Percentiles rank a stretch among this genome's conserved stretches.
These are phyloP conservation scores for Plenodomus tracheiphilus DNA, from an alignment of 2,329 filamentous ascomycete species.

Conservation along the genomic window DNA sequence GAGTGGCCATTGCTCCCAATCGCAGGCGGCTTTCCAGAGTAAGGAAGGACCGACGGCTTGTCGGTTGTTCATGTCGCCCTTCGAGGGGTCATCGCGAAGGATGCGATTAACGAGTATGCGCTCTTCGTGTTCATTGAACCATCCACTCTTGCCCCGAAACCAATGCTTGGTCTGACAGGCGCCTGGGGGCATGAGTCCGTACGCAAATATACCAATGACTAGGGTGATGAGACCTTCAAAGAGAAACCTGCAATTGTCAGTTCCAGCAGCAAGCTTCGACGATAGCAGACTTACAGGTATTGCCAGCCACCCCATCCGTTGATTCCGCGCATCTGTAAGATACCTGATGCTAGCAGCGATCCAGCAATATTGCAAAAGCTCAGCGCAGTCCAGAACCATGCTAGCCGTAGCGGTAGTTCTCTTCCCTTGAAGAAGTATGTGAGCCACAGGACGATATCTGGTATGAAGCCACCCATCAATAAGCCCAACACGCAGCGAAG, in stretches of 20 bases:
- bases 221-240: constrained; percentile 61
- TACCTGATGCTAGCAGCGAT: constrained; percentile 45
- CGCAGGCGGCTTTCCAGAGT: constrained; percentile 28
- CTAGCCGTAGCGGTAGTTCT: constrained; percentile 49
- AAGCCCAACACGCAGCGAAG: constrained; percentile 47
- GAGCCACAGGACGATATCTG: constrained; percentile 47
- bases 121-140: constrained; percentile 64
- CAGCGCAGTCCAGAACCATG: constrained; percentile 49
- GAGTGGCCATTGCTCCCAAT: constrained; percentile 40
- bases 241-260: constrained; percentile 42
- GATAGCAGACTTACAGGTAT: constrained; percentile 17
- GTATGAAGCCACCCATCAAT: constrained; percentile 40
- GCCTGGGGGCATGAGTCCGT: constrained; percentile 58
- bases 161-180: constrained; percentile 56
- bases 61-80: constrained; percentile 56
- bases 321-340: constrained; percentile 49
- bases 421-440: constrained; percentile 47
- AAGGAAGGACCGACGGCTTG: constrained; percentile 23
- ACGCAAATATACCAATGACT: constrained; percentile 57
- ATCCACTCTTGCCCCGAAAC: constrained; percentile 61
- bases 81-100: constrained; percentile 60
- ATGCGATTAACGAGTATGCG: constrained; percentile 65
- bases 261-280: constrained; percentile 45
- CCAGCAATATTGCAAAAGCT: constrained; percentile 44
- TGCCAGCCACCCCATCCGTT: constrained; percentile 50